Percentiles rank a stretch among this genome's conserved stretches.
Conservation (phyloP, 2,329 filamentous ascomycete genomes). For the Gnomoniopsis smithogilvyi region DNA sequence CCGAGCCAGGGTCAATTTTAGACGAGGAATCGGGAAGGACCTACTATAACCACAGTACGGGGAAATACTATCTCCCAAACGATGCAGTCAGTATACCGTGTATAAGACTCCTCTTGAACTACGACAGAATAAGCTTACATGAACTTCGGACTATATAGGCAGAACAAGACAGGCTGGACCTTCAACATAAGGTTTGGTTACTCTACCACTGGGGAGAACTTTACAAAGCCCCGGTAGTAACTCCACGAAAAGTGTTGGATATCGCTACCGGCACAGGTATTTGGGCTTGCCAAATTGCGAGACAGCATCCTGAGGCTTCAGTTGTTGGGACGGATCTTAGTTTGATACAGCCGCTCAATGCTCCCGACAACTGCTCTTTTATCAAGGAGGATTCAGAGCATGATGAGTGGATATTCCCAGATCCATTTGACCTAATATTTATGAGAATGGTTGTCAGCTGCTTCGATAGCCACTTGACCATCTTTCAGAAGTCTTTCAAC, state of each 20-base stretch:
- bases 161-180: conserved; percentile 1
- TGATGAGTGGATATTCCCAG: conserved; percentile 45
- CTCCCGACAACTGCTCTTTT: conserved; percentile 23
- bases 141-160: neutral
- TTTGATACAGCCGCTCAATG: conserved; percentile 19
- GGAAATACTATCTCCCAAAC: neutral
- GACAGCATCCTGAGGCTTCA: neutral
- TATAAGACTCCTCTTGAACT: too few relatives aligned
- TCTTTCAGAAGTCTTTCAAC: conserved; percentile 44
- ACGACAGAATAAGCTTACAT: too few relatives aligned
- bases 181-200: neutral
- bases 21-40: conserved; percentile 5
- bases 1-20: neutral
- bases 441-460: conserved; percentile 47
- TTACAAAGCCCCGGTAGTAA: conserved; percentile 19
- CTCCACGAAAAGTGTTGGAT: conserved; percentile 21
- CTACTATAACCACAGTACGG: conserved; percentile 7
- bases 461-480: conserved; percentile 45
- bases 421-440: conserved; percentile 54
- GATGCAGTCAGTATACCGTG: neutral
- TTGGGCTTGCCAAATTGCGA: conserved; percentile 19
- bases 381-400: conserved; percentile 48
- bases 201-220: conserved; percentile 19
- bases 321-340: conserved; percentile 7
- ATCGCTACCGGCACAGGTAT: conserved; percentile 23